A percentile compares a stretch with the other conserved stretches of the same genome.
These are phyloP conservation scores for Stephania japonica DNA, from an alignment of 164 flowering plant species.

Conservation along the genomic window DNA sequence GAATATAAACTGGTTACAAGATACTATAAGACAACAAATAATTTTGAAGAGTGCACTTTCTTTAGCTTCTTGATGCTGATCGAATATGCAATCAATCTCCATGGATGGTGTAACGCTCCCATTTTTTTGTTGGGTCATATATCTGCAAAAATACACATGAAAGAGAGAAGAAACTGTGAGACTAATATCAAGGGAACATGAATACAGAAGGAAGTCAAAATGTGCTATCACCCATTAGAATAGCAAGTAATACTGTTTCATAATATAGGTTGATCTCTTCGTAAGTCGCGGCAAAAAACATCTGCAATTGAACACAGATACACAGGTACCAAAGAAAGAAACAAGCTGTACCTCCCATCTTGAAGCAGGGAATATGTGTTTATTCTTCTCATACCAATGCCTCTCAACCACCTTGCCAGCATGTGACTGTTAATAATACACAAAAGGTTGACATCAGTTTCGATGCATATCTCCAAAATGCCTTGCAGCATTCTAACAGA, in stretches of 20 bases:
- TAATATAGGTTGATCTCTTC: background rate
- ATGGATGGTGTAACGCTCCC: conserved; percentile 90
- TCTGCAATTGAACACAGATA: background rate
- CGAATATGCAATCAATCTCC: conserved; percentile 49
- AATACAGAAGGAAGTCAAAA: background rate
- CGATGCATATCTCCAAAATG: background rate
- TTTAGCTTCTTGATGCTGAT: background rate
- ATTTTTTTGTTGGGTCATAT: conserved; percentile 73
- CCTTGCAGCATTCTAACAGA: background rate
- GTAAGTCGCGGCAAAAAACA: background rate
- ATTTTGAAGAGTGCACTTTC: background rate
- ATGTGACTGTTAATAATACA: conserved; percentile 59
- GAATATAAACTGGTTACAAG: background rate
- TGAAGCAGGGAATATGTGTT: conserved; percentile 97
- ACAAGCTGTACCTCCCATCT: conserved; percentile 84
- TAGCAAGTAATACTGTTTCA: background rate
- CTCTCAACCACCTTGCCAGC: conserved; percentile 99
- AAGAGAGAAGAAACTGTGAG: background rate
- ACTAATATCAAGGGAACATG: background rate
- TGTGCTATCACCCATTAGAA: background rate
- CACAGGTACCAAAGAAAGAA: background rate
- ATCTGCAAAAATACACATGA: conserved; percentile 39
- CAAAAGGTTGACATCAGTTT: background rate
- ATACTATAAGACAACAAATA: background rate
- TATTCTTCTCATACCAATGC: conserved; percentile 99